These are phyloP conservation scores for Endocladia muricata DNA, from an alignment of 31 red algal genomes.

Conservation along the genomic window DNA sequence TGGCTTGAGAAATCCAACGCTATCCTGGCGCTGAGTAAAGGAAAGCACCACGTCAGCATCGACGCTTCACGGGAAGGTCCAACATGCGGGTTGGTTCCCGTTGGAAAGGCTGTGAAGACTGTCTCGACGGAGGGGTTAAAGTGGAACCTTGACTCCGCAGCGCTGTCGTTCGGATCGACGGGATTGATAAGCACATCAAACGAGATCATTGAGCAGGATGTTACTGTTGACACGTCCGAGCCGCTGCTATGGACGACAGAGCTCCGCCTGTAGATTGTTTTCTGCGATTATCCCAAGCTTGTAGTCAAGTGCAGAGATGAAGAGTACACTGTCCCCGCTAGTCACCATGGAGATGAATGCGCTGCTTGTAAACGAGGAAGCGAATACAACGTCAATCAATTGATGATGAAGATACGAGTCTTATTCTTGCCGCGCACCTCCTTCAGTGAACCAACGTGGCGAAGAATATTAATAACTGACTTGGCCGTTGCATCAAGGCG, in stretches of 20 bases:
- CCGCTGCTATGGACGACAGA: slow-evolving; percentile 71
- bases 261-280: slow-evolving; percentile 7
- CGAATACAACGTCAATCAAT: too few relatives aligned
- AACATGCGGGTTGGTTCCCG: slow-evolving; percentile 68
- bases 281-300: too few relatives aligned
- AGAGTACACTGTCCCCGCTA: too few relatives aligned
- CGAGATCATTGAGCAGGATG: slow-evolving; percentile 41
- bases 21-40: slow-evolving; percentile 12
- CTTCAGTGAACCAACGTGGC: slow-evolving; percentile 65
- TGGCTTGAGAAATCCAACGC: slow-evolving; percentile 52
- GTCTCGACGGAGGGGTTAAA: slow-evolving; percentile 69
- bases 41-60: slow-evolving; percentile 47
- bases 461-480: slow-evolving; percentile 62
- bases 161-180: slow-evolving; percentile 36
- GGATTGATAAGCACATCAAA: slow-evolving; percentile 79
- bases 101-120: slow-evolving; percentile 40
- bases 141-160: slow-evolving; percentile 69
- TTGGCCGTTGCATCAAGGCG: slow-evolving; percentile 65
- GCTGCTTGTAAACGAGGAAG: too few relatives aligned
- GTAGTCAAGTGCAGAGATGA: too few relatives aligned
- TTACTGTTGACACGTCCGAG: slow-evolving; percentile 51
- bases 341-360: too few relatives aligned
- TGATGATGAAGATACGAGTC: slow-evolving; percentile 58
- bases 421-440: slow-evolving; percentile 64
- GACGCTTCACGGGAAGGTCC: slow-evolving; percentile 54